Base-by-base conservation (phyloP, 2,329 filamentous ascomycete genomes). In the Botrytis fragariae region DNA sequence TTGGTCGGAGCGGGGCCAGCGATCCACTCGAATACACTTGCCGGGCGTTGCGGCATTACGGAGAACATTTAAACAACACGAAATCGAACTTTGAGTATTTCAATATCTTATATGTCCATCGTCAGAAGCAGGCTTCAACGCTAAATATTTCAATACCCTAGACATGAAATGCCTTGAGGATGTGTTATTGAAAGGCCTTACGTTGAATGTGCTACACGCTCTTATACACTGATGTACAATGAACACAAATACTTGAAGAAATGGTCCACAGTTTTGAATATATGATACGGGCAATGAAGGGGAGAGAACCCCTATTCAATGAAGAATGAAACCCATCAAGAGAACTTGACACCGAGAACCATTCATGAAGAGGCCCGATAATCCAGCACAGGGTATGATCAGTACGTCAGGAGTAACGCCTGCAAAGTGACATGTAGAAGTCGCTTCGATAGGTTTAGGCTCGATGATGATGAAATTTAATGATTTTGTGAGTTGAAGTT, bases 41-140 rank as follows among this genome's bases (percentile, higher is more conserved):
- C 48, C 4, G 65, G 65, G 48, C 48, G 65, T 57, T 57, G 65
- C n/a, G 65, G 65, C 65, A 68, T 68, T 68, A 32, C n/a, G 48
- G n/a, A 22, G 12, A 32, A 25, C 16, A 18, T n/a, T 4, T 32
- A 25, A 22, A 42, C 3, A n/a, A 29, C 65, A 42, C 35, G 6
- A 12, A 4, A 42, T 32, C 35, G n/a, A 68, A n/a, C 6, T 42
- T 42, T n/a, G 20, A 35, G n/a, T 68, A 20, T 18, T n/a, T 42
- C 14, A 42, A 0, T 42, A 22, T 29, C 39, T 16, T 32, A 68
- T 68, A n/a, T 42, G 18, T 8, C 48, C 16, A 8, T 29, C 37
- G 57, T 57, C 48, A 20, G 35, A 42, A 68, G 20, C 6, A 25
- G 35, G 35, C 29, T 32, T 57, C 0, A 42, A 57, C 12, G 25